Evolutionary conservation across 2,329 filamentous ascomycete genomes (phyloP).

Genomic region (Chaetomiaceae sp.): DNA sequence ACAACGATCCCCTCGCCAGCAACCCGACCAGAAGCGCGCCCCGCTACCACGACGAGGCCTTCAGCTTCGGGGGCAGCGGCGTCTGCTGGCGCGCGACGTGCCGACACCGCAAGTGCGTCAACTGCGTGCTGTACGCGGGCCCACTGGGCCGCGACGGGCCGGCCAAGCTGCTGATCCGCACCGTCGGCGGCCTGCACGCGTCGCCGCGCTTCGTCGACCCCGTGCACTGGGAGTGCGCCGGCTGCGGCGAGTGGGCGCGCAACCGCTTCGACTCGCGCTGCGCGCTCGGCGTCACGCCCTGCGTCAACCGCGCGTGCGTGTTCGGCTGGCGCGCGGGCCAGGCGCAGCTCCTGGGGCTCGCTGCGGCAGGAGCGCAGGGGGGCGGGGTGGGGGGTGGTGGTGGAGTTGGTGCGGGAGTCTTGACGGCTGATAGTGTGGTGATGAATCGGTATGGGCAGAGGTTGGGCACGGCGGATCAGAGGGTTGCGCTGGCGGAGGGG

Average conservation of each 20-base stretch:
- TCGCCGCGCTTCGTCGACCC: constrained; percentile 17
- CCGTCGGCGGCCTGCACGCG: constrained; percentile 17
- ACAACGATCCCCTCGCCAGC: background rate
- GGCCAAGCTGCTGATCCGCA: constrained; percentile 14
- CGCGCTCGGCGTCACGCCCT: constrained; percentile 5
- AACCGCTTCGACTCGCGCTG: constrained; percentile 11
- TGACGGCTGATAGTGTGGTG: constrained; percentile 15
- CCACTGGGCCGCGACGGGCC: background rate
- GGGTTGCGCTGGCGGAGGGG: constrained; percentile 13
- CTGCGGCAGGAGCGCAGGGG: background rate
- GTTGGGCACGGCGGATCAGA: constrained; percentile 22
- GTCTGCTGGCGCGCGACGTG: constrained; percentile 10
- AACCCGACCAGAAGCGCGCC: background rate
- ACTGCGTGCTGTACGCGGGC: constrained; percentile 15
- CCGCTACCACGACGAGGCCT: background rate
- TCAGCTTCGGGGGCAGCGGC: background rate
- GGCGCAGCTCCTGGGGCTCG: background rate
- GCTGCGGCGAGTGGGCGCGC: constrained; percentile 17
- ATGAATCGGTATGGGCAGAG: constrained; percentile 22
- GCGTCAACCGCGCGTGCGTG: constrained; percentile 3
- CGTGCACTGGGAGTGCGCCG: constrained; percentile 19
- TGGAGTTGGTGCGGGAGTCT: constrained; percentile 1
- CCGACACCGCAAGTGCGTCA: constrained; percentile 15
- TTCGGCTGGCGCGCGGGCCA: constrained; percentile 1
- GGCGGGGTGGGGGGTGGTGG: background rate